Evolutionary conservation across 345 rosid genomes (phyloP), one percentile per base, ranked within the genome.

Genomic region (Draba incana): DNA sequence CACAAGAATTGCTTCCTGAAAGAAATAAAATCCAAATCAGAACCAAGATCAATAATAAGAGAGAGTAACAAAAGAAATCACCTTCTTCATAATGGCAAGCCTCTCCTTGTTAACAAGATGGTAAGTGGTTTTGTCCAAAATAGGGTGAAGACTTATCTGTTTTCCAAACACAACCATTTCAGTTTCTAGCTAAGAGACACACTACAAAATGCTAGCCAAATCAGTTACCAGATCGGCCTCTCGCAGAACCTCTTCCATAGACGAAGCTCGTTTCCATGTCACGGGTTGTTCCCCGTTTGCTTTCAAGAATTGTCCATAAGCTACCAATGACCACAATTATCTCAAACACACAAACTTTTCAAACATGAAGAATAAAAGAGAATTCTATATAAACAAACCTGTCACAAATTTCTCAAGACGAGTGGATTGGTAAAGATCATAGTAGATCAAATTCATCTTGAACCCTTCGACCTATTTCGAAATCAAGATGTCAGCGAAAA

Each of bases 361-460:
- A 20, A 45, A 38, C 41, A 58, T 11, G 24, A 37, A 48, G 4
- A 57, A 6, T 10, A 38, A 38, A 39, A 38, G 51, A 56, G 20
- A 54, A 33, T 4, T 31, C 7, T 31, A 4, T 31, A 31, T 6
- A 28, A 20, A 20, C 4, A 28, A 33, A 33, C 98, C 97, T 64
- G 96, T 90, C 54, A 90, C 89, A 62, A 93, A 94, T 74, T 94
- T 94, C 78, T 91, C 97, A 30, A 94, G 86, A 62, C 99, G 90
- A 16, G 99, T 91, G 48, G 99, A 62, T 75, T 89, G 97, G 81
- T 94, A 94, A 35, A 94, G 85, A 77, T 94, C 99, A 75, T 51
- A 94, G 81, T 91, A 91, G 51, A 94, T 89, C 42, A 94, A 86
- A 79, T 94, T 91, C 99, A 94, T 94, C 81, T 94, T 91, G 83